These are phyloP conservation scores for Logfia minima DNA, from an alignment of 129 eudicot genomes.

Conservation along the genomic window DNA sequence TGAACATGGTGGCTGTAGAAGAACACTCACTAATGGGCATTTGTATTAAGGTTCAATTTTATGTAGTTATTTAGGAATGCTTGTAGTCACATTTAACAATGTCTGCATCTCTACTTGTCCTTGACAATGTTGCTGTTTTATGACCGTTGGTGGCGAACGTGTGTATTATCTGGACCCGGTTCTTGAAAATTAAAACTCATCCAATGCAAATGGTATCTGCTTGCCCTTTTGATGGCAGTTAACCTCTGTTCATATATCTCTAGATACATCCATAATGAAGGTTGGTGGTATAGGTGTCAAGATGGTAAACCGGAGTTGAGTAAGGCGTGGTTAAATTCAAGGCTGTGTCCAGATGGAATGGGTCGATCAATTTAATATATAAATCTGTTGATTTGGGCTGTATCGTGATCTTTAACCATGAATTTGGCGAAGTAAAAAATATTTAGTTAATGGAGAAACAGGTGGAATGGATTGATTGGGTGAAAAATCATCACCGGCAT, in stretches of 20 bases:
- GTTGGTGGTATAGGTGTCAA: neutral
- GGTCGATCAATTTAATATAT: neutral
- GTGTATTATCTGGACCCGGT: constrained; percentile 15
- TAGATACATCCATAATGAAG: neutral
- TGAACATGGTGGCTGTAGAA: constrained; percentile 31
- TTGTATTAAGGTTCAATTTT: constrained; percentile 18
- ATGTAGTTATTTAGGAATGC: constrained; percentile 26
- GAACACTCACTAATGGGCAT: neutral
- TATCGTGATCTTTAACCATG: neutral
- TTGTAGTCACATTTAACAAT: constrained; percentile 27
- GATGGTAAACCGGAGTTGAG: neutral
- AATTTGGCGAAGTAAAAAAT: too few relatives aligned
- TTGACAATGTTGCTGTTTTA: constrained; percentile 9
- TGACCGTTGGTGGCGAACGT: constrained; percentile 6
- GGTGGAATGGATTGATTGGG: too few relatives aligned
- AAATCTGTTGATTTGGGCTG: too few relatives aligned
- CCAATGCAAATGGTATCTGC: neutral
- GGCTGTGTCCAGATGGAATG: neutral
- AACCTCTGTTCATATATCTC: neutral
- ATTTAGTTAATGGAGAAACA: too few relatives aligned
- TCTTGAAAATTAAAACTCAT: constrained; percentile 17
- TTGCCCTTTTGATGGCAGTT: neutral
- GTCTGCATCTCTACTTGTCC: constrained; percentile 15
- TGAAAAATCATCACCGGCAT: too few relatives aligned
- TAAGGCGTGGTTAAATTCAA: neutral